These are phyloP conservation scores for Allium sativum DNA, from an alignment of 106 monocot species.

Conservation along the genomic window DNA sequence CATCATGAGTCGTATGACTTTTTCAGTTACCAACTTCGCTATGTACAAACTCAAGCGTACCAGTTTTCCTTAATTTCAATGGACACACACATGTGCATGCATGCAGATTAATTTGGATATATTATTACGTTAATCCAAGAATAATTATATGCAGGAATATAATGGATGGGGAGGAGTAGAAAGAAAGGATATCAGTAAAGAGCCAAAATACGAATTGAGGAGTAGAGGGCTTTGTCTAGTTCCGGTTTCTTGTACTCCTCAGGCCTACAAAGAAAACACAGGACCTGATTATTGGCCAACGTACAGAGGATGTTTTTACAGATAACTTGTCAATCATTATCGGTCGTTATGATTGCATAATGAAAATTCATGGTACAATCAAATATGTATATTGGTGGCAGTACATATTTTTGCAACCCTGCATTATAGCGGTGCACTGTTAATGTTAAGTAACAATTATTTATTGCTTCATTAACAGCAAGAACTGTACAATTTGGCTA, in stretches of 20 bases:
- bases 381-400: neutral
- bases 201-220: slow-evolving; percentile 44
- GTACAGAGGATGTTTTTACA: slow-evolving; percentile 68
- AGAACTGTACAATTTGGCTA: too few species aligned
- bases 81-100: too few species aligned
- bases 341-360: neutral
- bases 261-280: slow-evolving; percentile 44
- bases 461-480: too few species aligned
- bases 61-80: too few species aligned
- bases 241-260: slow-evolving; percentile 71
- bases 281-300: slow-evolving; percentile 80
- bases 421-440: neutral
- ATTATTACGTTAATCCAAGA: neutral
- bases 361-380: neutral
- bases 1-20: too few species aligned
- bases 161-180: slow-evolving; percentile 57
- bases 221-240: slow-evolving; percentile 81
- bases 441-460: neutral
- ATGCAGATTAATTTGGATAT: too few species aligned
- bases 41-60: too few species aligned
- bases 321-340: slow-evolving; percentile 15
- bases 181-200: slow-evolving; percentile 44
- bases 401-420: neutral
- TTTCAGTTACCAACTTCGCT: too few species aligned
- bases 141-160: neutral